Percentiles rank a stretch among this genome's conserved stretches.
These are phyloP conservation scores for Trichoderma parareesei DNA, from an alignment of 495 filamentous ascomycete species.

Conservation along the genomic window DNA sequence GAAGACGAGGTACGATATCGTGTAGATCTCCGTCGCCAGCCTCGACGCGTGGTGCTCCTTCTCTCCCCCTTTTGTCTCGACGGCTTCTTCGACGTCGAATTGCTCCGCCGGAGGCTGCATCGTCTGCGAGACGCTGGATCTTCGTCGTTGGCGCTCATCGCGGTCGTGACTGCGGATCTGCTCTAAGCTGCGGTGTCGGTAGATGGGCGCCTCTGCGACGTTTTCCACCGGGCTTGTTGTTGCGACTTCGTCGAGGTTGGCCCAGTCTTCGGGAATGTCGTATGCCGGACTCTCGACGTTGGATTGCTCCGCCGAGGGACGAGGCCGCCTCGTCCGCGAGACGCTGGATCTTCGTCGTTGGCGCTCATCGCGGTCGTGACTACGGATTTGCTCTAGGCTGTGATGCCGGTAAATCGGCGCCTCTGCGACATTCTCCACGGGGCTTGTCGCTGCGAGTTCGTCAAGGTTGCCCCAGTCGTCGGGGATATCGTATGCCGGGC, in stretches of 20 bases:
- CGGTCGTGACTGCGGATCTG: constrained; percentile 20
- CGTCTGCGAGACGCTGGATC: not conserved
- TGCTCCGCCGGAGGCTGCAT: not conserved
- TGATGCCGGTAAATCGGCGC: constrained; percentile 18
- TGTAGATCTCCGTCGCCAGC: constrained; percentile 65
- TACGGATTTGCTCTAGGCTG: constrained; percentile 23
- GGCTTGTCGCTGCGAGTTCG: constrained; percentile 25
- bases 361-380: constrained; percentile 20
- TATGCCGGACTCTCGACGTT: constrained; percentile 11
- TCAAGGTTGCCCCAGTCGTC: constrained; percentile 33
- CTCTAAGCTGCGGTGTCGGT: constrained; percentile 24
- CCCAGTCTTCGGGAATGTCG: constrained; percentile 29
- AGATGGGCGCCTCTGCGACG: constrained; percentile 19
- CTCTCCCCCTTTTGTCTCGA: constrained; percentile 1
- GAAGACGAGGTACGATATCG: constrained; percentile 70
- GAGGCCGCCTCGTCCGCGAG: not conserved
- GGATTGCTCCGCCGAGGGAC: not conserved
- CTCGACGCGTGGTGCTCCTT: constrained; percentile 31
- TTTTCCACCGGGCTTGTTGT: constrained; percentile 25
- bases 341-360: not conserved
- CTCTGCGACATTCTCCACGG: constrained; percentile 26
- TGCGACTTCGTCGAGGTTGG: constrained; percentile 32
- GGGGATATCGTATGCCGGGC: constrained; percentile 23
- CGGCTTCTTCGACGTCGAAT: constrained; percentile 7
- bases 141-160: constrained; percentile 15